phyloP scores from a whole-genome alignment of 2,329 filamentous ascomycete species.

The Ceratocystis huliohia region DNA sequence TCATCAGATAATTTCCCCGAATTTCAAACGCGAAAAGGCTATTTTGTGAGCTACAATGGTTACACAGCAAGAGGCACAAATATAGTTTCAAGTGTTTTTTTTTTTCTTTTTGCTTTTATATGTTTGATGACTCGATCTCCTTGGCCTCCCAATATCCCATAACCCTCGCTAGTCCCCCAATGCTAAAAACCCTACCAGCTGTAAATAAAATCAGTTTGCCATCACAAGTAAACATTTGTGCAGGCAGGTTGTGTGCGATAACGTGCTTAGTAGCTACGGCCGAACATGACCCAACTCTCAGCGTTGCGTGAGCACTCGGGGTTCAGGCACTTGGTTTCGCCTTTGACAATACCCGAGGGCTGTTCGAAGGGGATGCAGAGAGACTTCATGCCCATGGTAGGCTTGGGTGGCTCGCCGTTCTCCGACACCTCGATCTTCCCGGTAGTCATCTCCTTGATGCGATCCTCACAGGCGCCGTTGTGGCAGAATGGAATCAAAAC shows the following conservation, averaged over 20 bases:
- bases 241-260: too few species aligned
- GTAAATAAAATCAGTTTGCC: conserved; percentile 4
- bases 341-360: conserved; percentile 63
- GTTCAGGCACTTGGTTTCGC: conserved; percentile 83
- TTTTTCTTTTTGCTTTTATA: conserved; percentile 6
- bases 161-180: conserved; percentile 3
- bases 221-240: neutral
- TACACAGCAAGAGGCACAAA: neutral
- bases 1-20: neutral
- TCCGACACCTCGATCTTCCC: conserved; percentile 52
- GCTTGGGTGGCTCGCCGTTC: conserved; percentile 41
- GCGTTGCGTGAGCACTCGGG: conserved; percentile 68
- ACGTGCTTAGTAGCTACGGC: conserved; percentile 48
- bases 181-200: conserved; percentile 8
- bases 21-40: neutral
- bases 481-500: conserved; percentile 85
- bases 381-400: conserved; percentile 55
- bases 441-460: conserved; percentile 85
- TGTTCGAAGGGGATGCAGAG: conserved; percentile 69
- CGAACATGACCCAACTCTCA: conserved; percentile 87
- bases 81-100: conserved; percentile 13
- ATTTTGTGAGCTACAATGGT: neutral
- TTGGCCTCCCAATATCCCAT: neutral
- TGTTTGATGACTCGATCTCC: conserved; percentile 1
- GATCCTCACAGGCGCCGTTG: conserved; percentile 71